Base-by-base conservation (phyloP, 1,284 basidiomycete genomes). In the Heliocybe sulcata region DNA sequence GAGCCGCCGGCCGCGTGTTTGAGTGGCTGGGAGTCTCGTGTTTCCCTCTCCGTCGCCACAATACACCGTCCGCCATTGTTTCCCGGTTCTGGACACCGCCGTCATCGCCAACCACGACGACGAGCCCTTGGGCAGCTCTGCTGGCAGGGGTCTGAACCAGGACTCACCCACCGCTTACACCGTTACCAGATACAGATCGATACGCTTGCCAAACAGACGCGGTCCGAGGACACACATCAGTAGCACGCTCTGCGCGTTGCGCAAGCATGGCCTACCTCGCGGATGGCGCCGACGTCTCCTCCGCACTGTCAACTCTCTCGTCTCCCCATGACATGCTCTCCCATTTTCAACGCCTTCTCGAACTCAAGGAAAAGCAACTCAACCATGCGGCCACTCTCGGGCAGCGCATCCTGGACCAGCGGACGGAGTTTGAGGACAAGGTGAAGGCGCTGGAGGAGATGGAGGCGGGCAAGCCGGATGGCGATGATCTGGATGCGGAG, bases 371-470 rank as follows among this genome's bases (percentile, higher is more conserved):
- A 68, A 83, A 85, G 65, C 92, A 97, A 69, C 85, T 96, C 45
- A 86, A 92, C 60, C 88, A 92, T 60, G 91, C 92, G 6, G 93
- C 90, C 45, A 87, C 85, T 55, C 85, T 97, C 67, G 94, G 94
- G 52, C 91, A 95, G 72, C 87, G 90, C 68, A 83, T 98, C 61
- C 83, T 96, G 58, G 82, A 84, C 25, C 94, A 97, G 75, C 92
- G 92, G 70, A 85, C 90, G 72, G 92, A 96, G 67, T 82, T 97
- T 58, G 91, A 95, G 71, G 84, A 89, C 62, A 81, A 91, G 49
- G 91, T 97, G 58, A 77, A 81, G 51, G 87, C 87, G 61, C 77
- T 97, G 54, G 85, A 91, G 64, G 87, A 87, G 49, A 65, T 80
- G 31, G 82, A 83, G 52, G 73, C 72, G 25, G 80, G 82, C 55